Percentiles rank a stretch among this genome's conserved stretches.
phyloP scores from a whole-genome alignment of 106 monocot genomes.

The Dendrobium huoshanense region DNA sequence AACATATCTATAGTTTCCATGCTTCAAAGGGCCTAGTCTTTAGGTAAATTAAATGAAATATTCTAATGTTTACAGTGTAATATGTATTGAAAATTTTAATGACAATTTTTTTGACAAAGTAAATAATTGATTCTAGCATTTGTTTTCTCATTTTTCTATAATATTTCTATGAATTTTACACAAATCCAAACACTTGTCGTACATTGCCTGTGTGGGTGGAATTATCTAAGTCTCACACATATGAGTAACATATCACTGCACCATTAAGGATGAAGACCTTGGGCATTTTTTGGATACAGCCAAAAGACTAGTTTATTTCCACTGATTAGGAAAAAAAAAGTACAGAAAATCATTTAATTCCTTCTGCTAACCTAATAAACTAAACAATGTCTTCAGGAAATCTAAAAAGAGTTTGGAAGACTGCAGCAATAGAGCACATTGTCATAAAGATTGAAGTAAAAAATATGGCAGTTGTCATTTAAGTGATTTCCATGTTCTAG shows the following conservation, averaged over 20 bases:
- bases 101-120: background rate
- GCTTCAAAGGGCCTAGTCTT: background rate
- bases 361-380: background rate
- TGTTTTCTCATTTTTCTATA: background rate
- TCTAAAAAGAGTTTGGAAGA: background rate
- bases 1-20: background rate
- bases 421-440: background rate
- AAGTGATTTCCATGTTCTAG: background rate
- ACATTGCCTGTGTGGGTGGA: background rate
- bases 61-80: background rate
- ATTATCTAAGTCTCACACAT: background rate
- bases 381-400: background rate
- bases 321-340: background rate
- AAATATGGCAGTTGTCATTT: background rate
- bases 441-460: background rate
- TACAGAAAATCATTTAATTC: background rate
- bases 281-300: background rate
- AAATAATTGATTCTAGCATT: background rate
- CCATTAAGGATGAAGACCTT: background rate
- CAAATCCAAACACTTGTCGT: background rate
- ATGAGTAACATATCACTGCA: background rate
- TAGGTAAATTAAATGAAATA: no score
- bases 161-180: background rate
- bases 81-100: background rate
- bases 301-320: background rate